Base-by-base conservation (phyloP, 495 filamentous ascomycete genomes). In the Aspergillus diversus region DNA sequence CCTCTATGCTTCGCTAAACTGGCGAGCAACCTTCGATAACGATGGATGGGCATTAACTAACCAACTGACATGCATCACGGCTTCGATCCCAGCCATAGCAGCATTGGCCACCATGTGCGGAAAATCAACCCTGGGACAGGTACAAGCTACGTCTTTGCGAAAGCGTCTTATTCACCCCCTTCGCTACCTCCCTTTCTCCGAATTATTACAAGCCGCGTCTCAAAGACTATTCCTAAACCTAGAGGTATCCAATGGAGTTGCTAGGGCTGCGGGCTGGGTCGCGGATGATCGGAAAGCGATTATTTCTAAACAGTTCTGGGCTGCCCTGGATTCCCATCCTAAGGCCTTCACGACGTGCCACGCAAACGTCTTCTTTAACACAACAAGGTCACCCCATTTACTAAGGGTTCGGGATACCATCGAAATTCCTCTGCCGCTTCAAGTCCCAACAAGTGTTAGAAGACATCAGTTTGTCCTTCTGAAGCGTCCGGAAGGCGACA, bases 1-100 rank as follows among this genome's bases (percentile, higher is more conserved):
- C 16, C 7, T 56, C 33, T 57, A 57, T 57, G 55, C 55, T 57
- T 57, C 15, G 35, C 55, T 57, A 11, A 8, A 47, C 32, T 57
- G 55, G 55, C 37, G 39, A 48, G 55, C 55, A 33, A 47, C 17
- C 12, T 31, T 47, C 16, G 55, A 57, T 56, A 31, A 57, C 33
- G 16, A 7, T 47, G 16, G 33, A n/a, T 57, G 55, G 55, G 39
- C 15, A 13, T 15, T 57, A 7, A 57, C 21, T 17, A 46, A 47
- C 11, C 35, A 57, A 48, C 33, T 57, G 2, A 21, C 55, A 33
- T 57, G 55, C 27, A 57, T 57, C n/a, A 57, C 55, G 35, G 55
- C 39, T 13, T 57, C 55, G 33, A 15, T n/a, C 27, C 27, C 33
- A 9, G 55, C 55, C 17, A 57, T 57, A 34, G 39, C 16, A 32